These are phyloP conservation scores for Bertia moriformis DNA, from an alignment of 2,329 filamentous ascomycete genomes.

Conservation along the genomic window DNA sequence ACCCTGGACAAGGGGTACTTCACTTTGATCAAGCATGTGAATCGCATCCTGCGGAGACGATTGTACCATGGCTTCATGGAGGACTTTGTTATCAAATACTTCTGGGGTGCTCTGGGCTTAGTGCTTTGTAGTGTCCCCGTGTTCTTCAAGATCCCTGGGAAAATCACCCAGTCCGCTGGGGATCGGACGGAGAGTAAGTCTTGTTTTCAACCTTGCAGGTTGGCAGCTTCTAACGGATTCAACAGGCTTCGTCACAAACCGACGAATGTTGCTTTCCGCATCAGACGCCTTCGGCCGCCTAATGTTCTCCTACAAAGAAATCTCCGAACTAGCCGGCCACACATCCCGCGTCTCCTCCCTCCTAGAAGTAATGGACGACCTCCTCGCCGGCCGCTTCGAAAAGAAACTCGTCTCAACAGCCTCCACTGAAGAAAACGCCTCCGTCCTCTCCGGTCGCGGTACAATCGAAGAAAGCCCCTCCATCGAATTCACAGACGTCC, in stretches of 20 bases:
- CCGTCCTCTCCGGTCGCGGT: constrained; percentile 69
- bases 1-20: constrained; percentile 97
- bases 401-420: constrained; percentile 92
- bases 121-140: constrained; percentile 88
- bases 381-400: constrained; percentile 78
- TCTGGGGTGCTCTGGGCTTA: constrained; percentile 89
- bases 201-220: background rate
- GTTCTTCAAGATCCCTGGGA: constrained; percentile 80
- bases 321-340: constrained; percentile 89
- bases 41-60: constrained; percentile 75
- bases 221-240: background rate
- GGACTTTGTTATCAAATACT: constrained; percentile 98
- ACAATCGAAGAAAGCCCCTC: constrained; percentile 67
- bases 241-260: constrained; percentile 68
- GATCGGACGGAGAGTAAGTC: constrained; percentile 45
- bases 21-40: constrained; percentile 96
- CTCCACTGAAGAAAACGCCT: constrained; percentile 66
- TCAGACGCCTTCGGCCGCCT: constrained; percentile 90
- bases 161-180: constrained; percentile 45
- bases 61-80: constrained; percentile 99
- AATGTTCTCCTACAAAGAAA: constrained; percentile 96
- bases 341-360: constrained; percentile 83
- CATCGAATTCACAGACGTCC: constrained; percentile 76
- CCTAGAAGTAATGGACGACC: constrained; percentile 86
- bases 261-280: constrained; percentile 77